Evolutionary conservation across 768 basidiomycete genomes (phyloP).

Genomic region (Xerocomellus amylosporus): DNA sequence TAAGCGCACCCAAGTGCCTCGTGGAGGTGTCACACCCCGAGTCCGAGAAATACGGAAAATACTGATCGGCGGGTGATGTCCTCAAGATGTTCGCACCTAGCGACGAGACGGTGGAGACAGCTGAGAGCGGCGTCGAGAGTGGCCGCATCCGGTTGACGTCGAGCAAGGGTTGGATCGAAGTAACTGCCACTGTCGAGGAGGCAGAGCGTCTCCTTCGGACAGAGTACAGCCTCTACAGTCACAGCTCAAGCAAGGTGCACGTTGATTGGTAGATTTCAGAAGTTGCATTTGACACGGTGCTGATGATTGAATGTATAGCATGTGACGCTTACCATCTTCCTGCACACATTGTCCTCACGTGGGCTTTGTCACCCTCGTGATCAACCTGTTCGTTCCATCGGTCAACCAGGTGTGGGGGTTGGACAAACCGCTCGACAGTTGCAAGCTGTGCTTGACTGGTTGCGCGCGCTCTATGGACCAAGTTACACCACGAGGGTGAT

Average conservation of each 20-base stretch:
- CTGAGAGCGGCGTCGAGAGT: constrained; percentile 24
- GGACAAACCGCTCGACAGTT: constrained; percentile 21
- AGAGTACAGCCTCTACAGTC: constrained; percentile 33
- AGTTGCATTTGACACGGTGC: neutral
- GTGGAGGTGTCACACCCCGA: constrained; percentile 35
- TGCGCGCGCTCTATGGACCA: constrained; percentile 30
- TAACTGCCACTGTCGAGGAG: constrained; percentile 30
- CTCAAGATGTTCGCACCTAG: constrained; percentile 30
- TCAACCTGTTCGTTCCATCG: constrained; percentile 12
- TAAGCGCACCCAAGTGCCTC: constrained; percentile 31
- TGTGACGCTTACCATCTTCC: constrained; percentile 37
- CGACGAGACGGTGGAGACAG: no score
- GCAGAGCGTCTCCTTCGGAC: constrained; percentile 35
- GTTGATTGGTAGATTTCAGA: constrained; percentile 22
- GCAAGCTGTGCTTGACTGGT: constrained; percentile 25
- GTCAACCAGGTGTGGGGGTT: constrained; percentile 9
- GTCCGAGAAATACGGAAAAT: constrained; percentile 33
- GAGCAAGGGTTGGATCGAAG: constrained; percentile 29
- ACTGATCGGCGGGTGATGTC: no score
- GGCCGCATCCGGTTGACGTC: constrained; percentile 19
- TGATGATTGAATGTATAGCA: constrained; percentile 17
- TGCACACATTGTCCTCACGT: constrained; percentile 30
- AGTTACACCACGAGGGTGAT: constrained; percentile 13
- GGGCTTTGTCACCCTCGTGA: constrained; percentile 31
- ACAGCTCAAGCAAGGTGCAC: constrained; percentile 28